These are phyloP conservation scores for Ceriops decandra DNA, from an alignment of 345 rosid genomes.

Conservation along the genomic window DNA sequence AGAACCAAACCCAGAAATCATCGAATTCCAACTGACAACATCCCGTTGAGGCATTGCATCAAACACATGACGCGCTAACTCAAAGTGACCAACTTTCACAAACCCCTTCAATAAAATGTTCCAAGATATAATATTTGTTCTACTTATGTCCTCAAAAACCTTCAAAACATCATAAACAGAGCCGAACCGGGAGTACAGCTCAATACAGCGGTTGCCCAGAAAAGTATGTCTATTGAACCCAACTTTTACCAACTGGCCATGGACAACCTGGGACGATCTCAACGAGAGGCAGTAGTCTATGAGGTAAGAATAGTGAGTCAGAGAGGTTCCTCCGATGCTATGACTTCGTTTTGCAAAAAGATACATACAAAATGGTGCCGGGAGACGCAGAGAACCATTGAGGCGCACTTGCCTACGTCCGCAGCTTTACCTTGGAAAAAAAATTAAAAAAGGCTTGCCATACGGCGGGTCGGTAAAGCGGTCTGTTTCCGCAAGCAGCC, in stretches of 20 bases:
- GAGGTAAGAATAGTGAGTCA: slow-evolving; percentile 36
- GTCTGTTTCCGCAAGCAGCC: too few species aligned
- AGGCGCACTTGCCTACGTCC: too few species aligned
- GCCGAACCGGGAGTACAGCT: slow-evolving; percentile 50
- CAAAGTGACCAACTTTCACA: slow-evolving; percentile 21
- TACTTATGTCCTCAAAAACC: slow-evolving; percentile 42
- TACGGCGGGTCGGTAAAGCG: too few species aligned
- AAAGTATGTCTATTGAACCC: slow-evolving; percentile 48
- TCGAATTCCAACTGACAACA: slow-evolving; percentile 68
- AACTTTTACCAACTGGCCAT: slow-evolving; percentile 58
- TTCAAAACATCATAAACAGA: slow-evolving; percentile 34
- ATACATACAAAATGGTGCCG: slow-evolving; percentile 36
- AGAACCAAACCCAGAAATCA: slow-evolving; percentile 50
- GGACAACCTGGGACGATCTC: slow-evolving; percentile 34
- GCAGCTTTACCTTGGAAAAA: too few species aligned
- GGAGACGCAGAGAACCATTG: not conserved
- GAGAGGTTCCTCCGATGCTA: slow-evolving; percentile 32
- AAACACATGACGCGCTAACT: slow-evolving; percentile 38
- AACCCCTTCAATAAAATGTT: slow-evolving; percentile 55
- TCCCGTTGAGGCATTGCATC: slow-evolving; percentile 68
- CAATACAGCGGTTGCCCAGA: slow-evolving; percentile 67
- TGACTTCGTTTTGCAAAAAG: slow-evolving; percentile 35
- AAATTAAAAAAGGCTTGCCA: too few species aligned
- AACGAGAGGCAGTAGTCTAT: slow-evolving; percentile 41
- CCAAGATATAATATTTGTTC: slow-evolving; percentile 57